Evolutionary conservation across 31 red algal species (phyloP), one percentile per base, ranked within the genome.

Genomic region (Asparagopsis taxiformis): DNA sequence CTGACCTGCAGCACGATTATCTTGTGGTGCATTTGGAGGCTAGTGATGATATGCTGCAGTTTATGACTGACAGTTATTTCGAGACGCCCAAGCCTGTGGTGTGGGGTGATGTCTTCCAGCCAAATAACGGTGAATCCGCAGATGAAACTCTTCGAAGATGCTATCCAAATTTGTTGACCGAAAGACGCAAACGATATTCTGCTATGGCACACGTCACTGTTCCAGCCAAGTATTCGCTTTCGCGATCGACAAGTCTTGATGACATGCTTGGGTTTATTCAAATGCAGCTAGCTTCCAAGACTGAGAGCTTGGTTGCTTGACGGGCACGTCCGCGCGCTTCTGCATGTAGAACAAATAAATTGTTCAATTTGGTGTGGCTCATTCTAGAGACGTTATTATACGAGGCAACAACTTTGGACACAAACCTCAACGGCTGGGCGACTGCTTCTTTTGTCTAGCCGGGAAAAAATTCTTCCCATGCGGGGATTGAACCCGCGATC

Each of bases 1-100:
- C 48, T 30, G 19, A 68, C 24, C 13, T 98, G 37, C 7, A 24
- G 31, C 28, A 49, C 15, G 68, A 77, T 25, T 98, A 73, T 39
- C 67, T 98, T 3, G 68, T 98, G 1, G 85, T 98, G 29, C 86
- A 98, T 74, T 63, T 98, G 8, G 87, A 92, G 48, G 91, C 91
- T n/a, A 70, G 81, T 74, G 95, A 98, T 55, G 90, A 74, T 22
- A 88, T 94, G 76, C 39, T 98, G 33, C 72, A 73, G 3, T 74
- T 91, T 44, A 94, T 98, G 91, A 98, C 86, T 23, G 73, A 88
- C 9, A 80, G 62, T 19, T 98, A 91, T 57, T 98, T 98, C 65
- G 64, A 66, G 24, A 91, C 85, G 22, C 95, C 95, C 5, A 98
- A 98, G 69, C 95, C 95, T 35, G 95, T 98, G 33, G 82, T 94